phyloP scores from a whole-genome alignment of 129 eudicot genomes.

The Ambrosia artemisiifolia region DNA sequence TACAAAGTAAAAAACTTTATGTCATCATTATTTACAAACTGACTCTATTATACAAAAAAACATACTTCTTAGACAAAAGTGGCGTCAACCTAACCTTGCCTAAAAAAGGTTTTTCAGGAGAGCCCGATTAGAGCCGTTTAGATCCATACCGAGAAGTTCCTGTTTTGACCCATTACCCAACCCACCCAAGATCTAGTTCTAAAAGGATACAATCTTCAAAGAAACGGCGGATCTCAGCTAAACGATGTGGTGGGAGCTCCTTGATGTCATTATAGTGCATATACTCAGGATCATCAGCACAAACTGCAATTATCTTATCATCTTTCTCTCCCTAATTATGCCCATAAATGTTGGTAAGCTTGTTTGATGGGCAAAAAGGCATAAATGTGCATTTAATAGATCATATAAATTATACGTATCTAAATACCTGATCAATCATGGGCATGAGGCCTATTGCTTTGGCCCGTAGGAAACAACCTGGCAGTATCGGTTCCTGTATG shows the following conservation, averaged over 20 bases:
- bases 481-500: slow-evolving; percentile 88
- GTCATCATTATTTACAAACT: not conserved
- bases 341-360: not conserved
- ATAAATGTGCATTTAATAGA: not conserved
- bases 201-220: slow-evolving; percentile 95
- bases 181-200: not conserved
- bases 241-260: slow-evolving; percentile 91
- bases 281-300: slow-evolving; percentile 99
- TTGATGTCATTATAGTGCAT: slow-evolving; percentile 65
- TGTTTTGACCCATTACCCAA: slow-evolving; percentile 1
- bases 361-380: not conserved
- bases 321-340: slow-evolving; percentile 78
- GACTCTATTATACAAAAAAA: too few species aligned
- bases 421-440: slow-evolving; percentile 89
- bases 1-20: not conserved
- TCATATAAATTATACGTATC: not conserved
- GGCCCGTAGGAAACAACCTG: slow-evolving; percentile 92
- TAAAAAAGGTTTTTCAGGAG: not conserved
- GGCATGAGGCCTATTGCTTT: slow-evolving; percentile 97
- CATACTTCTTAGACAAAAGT: not conserved
- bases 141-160: not conserved
- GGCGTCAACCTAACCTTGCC: not conserved
- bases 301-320: slow-evolving; percentile 96
- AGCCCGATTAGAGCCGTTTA: not conserved
- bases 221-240: slow-evolving; percentile 98